Percentiles rank a stretch among this genome's conserved stretches.
These are phyloP conservation scores for Teunomyces gatunensis DNA, from an alignment of 805 yeast genomes.

Conservation along the genomic window DNA sequence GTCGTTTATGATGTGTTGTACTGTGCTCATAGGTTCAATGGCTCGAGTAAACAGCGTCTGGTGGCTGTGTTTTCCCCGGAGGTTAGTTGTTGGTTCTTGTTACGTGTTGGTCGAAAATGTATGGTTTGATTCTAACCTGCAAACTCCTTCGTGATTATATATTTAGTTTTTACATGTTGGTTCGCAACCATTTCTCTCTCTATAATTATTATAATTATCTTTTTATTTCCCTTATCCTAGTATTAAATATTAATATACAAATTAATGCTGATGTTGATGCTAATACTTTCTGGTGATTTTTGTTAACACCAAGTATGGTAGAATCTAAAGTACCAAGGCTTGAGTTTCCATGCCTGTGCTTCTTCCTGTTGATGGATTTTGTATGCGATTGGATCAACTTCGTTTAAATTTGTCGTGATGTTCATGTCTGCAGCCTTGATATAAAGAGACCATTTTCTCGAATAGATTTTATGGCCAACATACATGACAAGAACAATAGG, in stretches of 20 bases:
- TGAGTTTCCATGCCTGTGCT: constrained; percentile 25
- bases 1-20: constrained; percentile 54
- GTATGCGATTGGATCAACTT: constrained; percentile 47
- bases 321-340: constrained; percentile 31
- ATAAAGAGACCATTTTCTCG: constrained; percentile 17
- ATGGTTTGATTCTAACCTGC: background rate
- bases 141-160: background rate
- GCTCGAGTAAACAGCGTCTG: background rate
- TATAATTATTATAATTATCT: background rate
- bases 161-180: background rate
- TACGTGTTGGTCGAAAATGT: constrained; percentile 2
- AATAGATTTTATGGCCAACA: constrained; percentile 25
- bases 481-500: constrained; percentile 20
- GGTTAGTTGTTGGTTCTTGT: background rate
- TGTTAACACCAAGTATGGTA: constrained; percentile 34
- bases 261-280: too few relatives aligned
- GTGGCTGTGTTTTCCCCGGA: background rate
- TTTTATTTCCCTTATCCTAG: background rate
- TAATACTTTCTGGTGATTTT: too few relatives aligned
- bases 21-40: constrained; percentile 21
- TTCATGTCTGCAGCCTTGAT: constrained; percentile 10
- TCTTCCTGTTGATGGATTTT: constrained; percentile 38
- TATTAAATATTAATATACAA: too few relatives aligned
- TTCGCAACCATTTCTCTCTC: background rate
- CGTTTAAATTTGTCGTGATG: constrained; percentile 17